These are phyloP conservation scores for Colletotrichum brevisporum DNA, from an alignment of 2,329 filamentous ascomycete genomes.

Conservation along the genomic window DNA sequence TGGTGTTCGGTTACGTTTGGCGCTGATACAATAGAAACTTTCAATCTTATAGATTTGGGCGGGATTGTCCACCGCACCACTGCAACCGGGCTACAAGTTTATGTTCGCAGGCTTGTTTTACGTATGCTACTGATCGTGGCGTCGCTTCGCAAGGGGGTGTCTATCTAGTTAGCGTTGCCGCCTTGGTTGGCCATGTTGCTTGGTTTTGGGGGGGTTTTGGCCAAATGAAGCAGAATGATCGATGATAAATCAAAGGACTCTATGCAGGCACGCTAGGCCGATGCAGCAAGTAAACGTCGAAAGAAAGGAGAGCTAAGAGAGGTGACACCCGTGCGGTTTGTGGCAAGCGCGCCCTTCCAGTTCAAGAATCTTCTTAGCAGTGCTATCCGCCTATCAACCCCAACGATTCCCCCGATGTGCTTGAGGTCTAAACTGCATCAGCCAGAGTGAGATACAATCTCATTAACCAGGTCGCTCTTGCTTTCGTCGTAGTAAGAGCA, in stretches of 20 bases:
- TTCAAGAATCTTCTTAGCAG: too few relatives aligned
- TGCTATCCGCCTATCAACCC: neutral
- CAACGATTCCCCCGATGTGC: neutral
- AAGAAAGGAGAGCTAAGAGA: too few relatives aligned
- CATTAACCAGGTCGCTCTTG: constrained; percentile 84
- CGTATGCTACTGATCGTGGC: neutral
- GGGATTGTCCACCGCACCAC: neutral
- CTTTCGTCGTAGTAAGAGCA: constrained; percentile 79
- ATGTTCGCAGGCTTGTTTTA: neutral
- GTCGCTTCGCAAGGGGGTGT: too few relatives aligned
- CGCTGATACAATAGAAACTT: constrained; percentile 32
- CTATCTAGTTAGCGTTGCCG: too few relatives aligned
- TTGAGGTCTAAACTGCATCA: constrained; percentile 55
- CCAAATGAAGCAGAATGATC: too few relatives aligned
- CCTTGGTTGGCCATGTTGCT: too few relatives aligned
- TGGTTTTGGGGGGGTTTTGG: too few relatives aligned
- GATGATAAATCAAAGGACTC: too few relatives aligned
- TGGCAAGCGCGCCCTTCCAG: too few relatives aligned
- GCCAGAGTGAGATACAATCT: constrained; percentile 96
- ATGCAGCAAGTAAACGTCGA: too few relatives aligned
- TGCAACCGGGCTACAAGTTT: neutral
- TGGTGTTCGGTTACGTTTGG: constrained; percentile 2
- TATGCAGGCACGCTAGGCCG: too few relatives aligned
- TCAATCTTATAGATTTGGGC: constrained; percentile 24
- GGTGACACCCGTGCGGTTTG: too few relatives aligned